phyloP scores from a whole-genome alignment of 1,139 yeast species.

The Suhomyces taliae region DNA sequence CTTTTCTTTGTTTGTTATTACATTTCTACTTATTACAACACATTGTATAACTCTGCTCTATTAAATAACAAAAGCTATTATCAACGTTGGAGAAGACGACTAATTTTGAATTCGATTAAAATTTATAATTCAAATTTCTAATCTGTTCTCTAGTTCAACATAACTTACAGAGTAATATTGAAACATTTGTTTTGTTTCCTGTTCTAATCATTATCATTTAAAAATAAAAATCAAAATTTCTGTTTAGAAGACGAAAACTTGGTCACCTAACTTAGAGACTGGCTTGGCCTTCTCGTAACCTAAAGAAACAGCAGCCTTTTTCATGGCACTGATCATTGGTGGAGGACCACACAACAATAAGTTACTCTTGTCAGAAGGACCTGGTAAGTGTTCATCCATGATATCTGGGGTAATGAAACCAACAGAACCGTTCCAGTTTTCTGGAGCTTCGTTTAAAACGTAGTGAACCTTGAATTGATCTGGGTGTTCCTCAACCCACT shows the following conservation, averaged over 20 bases:
- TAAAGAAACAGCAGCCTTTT: slow-evolving; percentile 74
- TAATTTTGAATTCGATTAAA: no score
- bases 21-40: no score
- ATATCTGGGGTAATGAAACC: slow-evolving; percentile 85
- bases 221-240: no score
- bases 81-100: no score
- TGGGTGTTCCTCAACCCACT: slow-evolving; percentile 55
- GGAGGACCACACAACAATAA: slow-evolving; percentile 95
- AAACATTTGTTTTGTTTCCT: no score
- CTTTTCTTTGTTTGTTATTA: no score
- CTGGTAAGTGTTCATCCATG: slow-evolving; percentile 65
- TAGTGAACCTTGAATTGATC: slow-evolving; percentile 73
- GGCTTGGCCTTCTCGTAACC: slow-evolving; percentile 90
- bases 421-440: slow-evolving; percentile 73
- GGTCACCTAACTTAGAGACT: slow-evolving; percentile 89
- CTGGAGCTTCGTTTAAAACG: slow-evolving; percentile 72
- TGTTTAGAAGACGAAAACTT: slow-evolving; percentile 76
- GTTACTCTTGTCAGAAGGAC: slow-evolving; percentile 62
- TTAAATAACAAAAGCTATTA: no score
- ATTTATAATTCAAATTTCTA: no score
- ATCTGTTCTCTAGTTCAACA: no score
- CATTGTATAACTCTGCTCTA: no score
- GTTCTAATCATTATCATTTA: no score
- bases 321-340: slow-evolving; percentile 75
- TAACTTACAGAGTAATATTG: no score